These are phyloP conservation scores for Cucurbita moschata DNA, from an alignment of 306 rosid species.

Conservation along the genomic window DNA sequence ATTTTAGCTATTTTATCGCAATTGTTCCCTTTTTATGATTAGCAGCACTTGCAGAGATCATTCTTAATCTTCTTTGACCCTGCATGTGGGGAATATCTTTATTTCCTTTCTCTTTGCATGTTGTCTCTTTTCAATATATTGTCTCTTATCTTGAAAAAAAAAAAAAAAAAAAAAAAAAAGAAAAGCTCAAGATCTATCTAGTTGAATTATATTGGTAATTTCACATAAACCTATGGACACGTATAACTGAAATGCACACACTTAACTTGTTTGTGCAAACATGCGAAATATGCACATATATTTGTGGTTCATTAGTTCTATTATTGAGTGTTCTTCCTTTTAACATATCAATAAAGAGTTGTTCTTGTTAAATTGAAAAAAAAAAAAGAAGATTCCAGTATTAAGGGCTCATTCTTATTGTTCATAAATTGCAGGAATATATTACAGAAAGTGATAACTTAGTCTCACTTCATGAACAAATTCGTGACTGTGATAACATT, in stretches of 20 bases:
- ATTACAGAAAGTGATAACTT: conserved; percentile 88
- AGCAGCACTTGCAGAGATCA: not conserved
- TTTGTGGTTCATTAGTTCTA: not conserved
- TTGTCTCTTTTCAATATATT: not conserved
- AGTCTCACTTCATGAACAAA: conserved; percentile 94
- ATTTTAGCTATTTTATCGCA: not conserved
- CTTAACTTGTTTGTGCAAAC: too few relatives aligned
- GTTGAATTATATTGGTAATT: not conserved
- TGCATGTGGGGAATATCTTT: not conserved
- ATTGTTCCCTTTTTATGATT: not conserved
- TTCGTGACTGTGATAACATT: conserved; percentile 87
- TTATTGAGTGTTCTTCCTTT: not conserved
- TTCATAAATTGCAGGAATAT: conserved; percentile 55
- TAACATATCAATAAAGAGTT: too few relatives aligned
- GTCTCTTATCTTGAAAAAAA: not conserved
- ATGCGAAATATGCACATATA: too few relatives aligned
- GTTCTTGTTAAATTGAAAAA: too few relatives aligned
- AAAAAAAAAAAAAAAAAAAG: not conserved
- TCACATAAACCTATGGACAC: not conserved
- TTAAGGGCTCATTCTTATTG: not conserved
- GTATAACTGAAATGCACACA: not conserved
- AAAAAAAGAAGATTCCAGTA: not conserved
- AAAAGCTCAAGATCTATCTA: not conserved
- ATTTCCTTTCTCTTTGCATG: not conserved
- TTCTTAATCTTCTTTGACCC: not conserved